Base-by-base conservation (phyloP, 1,284 basidiomycete genomes). In the Ceratobasidium theobromae region DNA sequence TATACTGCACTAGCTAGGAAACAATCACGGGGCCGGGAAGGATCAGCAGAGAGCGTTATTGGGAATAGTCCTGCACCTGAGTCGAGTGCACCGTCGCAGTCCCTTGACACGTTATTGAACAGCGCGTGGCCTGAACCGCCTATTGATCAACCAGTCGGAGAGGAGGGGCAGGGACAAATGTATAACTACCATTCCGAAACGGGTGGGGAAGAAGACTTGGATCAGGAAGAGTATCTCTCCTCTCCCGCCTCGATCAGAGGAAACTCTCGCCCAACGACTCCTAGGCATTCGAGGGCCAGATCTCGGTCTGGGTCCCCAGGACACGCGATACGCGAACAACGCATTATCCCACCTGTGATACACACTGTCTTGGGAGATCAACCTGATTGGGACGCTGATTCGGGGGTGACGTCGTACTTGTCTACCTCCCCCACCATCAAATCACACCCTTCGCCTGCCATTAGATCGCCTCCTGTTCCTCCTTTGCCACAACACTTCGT, bases 111-210 rank as follows among this genome's bases (percentile, higher is more conserved):
- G 6, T 18, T 58, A 14, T 23, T 58, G 40, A 58, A 58, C 30
- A 45, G 38, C n/a, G 55, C 55, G 23, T 58, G 55, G 55, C 55
- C 55, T 32, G 55, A 58, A 23, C 55, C 55, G 9, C 55, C 55
- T 25, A 43, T n/a, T 43, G 55, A 45, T 6, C 25, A 46, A 16
- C 18, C 41, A 27, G 16, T 38, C 35, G 14, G 27, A 14, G 23
- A 12, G 8, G 53, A 28, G 4, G 53, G 38, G n/a, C 38, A 38
- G 25, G 23, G 23, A 23, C 25, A 55, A 27, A 18, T 14, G 51
- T 32, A 33, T 21, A 4, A 58, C 30, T 58, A 58, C 28, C 23
- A 12, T 4, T 32, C 55, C 43, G 55, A 58, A 41, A 58, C 55
- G 6, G 55, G 55, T 4, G 55, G 41, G 14, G 55, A 58, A 12